Evolutionary conservation across 345 rosid genomes (phyloP), one percentile per base, ranked within the genome.

Genomic region (Gynandropsis gynandra): DNA sequence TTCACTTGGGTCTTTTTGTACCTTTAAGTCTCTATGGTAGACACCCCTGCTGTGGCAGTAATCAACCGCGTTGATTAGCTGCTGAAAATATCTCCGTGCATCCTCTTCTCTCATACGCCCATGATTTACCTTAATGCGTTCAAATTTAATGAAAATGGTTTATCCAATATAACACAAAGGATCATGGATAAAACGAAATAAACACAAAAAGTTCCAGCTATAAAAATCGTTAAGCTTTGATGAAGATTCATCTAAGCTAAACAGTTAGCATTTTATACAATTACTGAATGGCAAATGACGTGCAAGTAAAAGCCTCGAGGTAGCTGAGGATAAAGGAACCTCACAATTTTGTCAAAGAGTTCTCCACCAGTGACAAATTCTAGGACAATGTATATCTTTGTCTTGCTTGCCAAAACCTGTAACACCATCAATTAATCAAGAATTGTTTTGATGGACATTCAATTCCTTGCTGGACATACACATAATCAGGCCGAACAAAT

Each of bases 31-130:
- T 71, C 87, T 74, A 59, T 92, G 96, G 70, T 70, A 87, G 51
- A 92, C 77, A 52, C 90, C 98, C 72, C 80, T 76, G 68, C 80
- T 85, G 59, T 92, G 96, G 71, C 98, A 92, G 62, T 78, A 92
- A 76, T 78, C 87, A 57, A 92, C 86, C 14, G 78, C 85, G 72
- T 81, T 78, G 36, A 92, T 81, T 67, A 92, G 96, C 71, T 87
- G 94, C 77, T 87, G 98, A 59, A 92, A 92, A 52, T 92, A 85
- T 65, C 79, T 72, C n/a, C 90, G 80, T 29, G 95, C 95, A 62
- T 87, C 88, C 29, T 82, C 84, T 68, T 92, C 98, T 50, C 76
- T 76, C 98, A 87, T 79, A 47, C 88, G 75, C 50, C 88, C 88
- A 62, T 80, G 71, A 54, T 79, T 92, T 76, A 77, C 86, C 98